Base-by-base conservation (phyloP, 805 yeast genomes). In the Helenozyma rhizophorensis region DNA sequence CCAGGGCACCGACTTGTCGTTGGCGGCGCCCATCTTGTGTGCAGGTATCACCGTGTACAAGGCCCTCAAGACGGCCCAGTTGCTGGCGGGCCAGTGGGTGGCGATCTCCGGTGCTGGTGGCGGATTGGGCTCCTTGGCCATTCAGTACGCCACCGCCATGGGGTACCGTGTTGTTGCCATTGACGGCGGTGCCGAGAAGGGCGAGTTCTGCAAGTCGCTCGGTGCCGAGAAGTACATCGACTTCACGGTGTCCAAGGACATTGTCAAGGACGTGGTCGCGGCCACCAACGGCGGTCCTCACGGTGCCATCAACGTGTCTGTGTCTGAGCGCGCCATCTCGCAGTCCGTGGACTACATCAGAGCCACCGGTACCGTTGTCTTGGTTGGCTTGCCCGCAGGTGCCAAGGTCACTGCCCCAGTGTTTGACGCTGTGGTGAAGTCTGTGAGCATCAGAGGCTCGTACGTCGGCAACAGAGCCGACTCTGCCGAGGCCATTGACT, bases 61-160 rank as follows among this genome's bases (percentile, higher is more conserved):
- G 65, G 83, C 82, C 9, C 63, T 78, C 52, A 77, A 77, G 64
- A 70, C 77, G 31, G 80, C 83, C 33, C 57, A 65, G 33, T 53
- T 73, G 38, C 41, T 43, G 30, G 68, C 88, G 14, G 88, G 90
- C 53, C 77, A 82, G 59, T 81, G 82, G 80, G 83, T 80, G 45
- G 76, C 78, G 40, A 67, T 82, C 39, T 76, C 86, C 36, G 89
- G 90, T 65, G 88, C 87, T 42, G 84, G 78, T 59, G 89, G 89
- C 58, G 89, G 90, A 54, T 72, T 82, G 59, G 90, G 89, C 53
- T 67, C 85, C 24, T 62, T 82, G 45, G 87, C 86, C 35, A 67
- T 81, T 49, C 88, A 82, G 64, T 82, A 79, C 62, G 88, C 85
- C 42, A 71, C 61, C 48, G 86, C 85, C 40, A 74, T 80, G 83